Conservation (phyloP, 2,329 filamentous ascomycete species). For the Salinomyces thailandicus region DNA sequence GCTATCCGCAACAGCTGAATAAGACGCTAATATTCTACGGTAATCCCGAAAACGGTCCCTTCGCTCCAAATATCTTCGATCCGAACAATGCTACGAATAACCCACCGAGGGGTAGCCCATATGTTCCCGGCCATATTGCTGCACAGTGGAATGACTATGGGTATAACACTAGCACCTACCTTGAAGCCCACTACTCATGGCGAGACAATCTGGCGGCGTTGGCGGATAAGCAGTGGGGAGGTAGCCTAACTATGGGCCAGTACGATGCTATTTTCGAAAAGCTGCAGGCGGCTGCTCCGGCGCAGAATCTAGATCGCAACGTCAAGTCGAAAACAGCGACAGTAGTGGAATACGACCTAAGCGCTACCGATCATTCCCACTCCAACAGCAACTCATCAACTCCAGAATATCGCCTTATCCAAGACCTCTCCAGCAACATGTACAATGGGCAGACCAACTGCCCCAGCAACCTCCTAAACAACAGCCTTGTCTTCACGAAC, state of each 20-base stretch:
- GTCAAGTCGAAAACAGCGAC: slow-evolving; percentile 28
- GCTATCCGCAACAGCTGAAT: slow-evolving; percentile 40
- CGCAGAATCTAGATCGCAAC: slow-evolving; percentile 40
- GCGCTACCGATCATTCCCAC: slow-evolving; percentile 11
- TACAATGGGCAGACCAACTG: not conserved
- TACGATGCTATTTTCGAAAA: slow-evolving; percentile 30
- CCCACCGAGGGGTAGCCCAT: slow-evolving; percentile 29
- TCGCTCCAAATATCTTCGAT: slow-evolving; percentile 43
- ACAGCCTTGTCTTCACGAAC: slow-evolving; percentile 5
- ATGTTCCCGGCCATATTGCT: slow-evolving; percentile 40
- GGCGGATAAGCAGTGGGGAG: slow-evolving; percentile 45
- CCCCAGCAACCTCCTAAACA: not conserved
- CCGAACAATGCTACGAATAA: slow-evolving; percentile 40
- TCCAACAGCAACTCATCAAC: too few relatives aligned
- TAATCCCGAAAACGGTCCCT: slow-evolving; percentile 33
- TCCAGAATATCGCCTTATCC: not conserved
- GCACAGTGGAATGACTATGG: slow-evolving; percentile 49
- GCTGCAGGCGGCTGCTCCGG: slow-evolving; percentile 35
- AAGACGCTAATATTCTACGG: slow-evolving; percentile 39
- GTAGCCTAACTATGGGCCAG: slow-evolving; percentile 33
- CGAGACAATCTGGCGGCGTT: slow-evolving; percentile 42
- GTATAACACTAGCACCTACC: slow-evolving; percentile 40
- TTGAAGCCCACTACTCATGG: slow-evolving; percentile 44
- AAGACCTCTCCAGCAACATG: not conserved
- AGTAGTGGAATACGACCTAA: slow-evolving; percentile 29